These are phyloP conservation scores for Passalora sequoiae DNA, from an alignment of 2,329 filamentous ascomycete species.

Conservation along the genomic window DNA sequence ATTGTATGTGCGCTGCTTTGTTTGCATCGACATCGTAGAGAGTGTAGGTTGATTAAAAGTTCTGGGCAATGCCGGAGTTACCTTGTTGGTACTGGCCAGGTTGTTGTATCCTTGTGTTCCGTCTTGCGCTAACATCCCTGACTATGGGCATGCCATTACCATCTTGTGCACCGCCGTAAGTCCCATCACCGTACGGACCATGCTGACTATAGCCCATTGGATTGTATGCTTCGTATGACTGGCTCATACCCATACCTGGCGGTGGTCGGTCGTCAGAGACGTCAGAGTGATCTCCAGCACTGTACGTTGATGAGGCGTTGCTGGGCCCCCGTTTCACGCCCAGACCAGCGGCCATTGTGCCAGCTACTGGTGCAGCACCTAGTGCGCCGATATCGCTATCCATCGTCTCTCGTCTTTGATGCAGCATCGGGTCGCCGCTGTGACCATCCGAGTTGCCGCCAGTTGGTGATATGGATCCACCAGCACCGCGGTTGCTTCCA, in stretches of 20 bases:
- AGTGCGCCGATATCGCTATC: slow-evolving; percentile 68
- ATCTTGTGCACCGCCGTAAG: slow-evolving; percentile 48
- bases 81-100: slow-evolving; percentile 80
- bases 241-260: slow-evolving; percentile 26
- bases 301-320: slow-evolving; percentile 95
- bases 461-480: slow-evolving; percentile 55
- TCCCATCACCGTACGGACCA: slow-evolving; percentile 52
- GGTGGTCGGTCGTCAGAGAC: slow-evolving; percentile 44
- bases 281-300: slow-evolving; percentile 69
- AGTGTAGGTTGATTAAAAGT: slow-evolving; percentile 64
- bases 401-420: slow-evolving; percentile 43
- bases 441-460: slow-evolving; percentile 44
- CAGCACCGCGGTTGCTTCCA: slow-evolving; percentile 43
- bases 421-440: slow-evolving; percentile 55
- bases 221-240: slow-evolving; percentile 29
- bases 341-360: slow-evolving; percentile 47
- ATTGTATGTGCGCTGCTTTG: no score
- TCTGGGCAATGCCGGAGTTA: slow-evolving; percentile 91
- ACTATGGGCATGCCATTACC: slow-evolving; percentile 72
- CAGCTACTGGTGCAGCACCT: slow-evolving; percentile 59
- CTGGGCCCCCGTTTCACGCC: slow-evolving; percentile 85
- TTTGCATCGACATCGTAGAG: not conserved
- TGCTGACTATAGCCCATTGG: slow-evolving; percentile 48
- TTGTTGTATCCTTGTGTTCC: slow-evolving; percentile 93
- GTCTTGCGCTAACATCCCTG: slow-evolving; percentile 81